Evolutionary conservation across 306 rosid genomes (phyloP).

Genomic region (Styphnolobium japonicum): DNA sequence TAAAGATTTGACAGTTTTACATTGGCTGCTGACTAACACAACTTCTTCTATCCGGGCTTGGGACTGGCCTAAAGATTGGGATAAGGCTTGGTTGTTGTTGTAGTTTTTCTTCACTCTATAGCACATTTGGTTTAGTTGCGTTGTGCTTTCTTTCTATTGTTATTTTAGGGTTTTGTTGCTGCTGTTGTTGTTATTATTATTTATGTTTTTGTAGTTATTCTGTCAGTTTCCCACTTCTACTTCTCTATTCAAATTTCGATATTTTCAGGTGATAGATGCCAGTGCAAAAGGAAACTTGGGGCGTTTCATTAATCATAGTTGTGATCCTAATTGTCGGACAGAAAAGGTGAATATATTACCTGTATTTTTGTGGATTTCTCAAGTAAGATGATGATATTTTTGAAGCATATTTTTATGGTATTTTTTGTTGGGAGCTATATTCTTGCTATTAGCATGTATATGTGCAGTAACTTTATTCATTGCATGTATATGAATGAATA

Average conservation of each 20-base stretch:
- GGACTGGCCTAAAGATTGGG: no score
- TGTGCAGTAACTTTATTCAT: background rate
- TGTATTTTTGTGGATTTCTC: background rate
- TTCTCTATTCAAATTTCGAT: slow-evolving; percentile 22
- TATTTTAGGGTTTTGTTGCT: background rate
- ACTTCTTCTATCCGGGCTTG: no score
- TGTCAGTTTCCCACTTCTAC: background rate
- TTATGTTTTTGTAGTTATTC: background rate
- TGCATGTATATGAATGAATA: background rate
- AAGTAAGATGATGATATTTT: background rate
- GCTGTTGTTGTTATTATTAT: background rate
- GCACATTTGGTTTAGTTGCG: background rate
- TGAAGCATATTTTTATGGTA: background rate
- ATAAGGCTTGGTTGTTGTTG: background rate
- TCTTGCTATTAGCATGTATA: background rate
- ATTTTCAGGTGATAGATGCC: slow-evolving; percentile 93
- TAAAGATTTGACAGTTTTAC: no score
- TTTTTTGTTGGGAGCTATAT: background rate
- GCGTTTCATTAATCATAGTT: slow-evolving; percentile 97
- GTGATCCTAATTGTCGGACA: slow-evolving; percentile 96
- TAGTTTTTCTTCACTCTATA: background rate
- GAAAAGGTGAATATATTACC: slow-evolving; percentile 66
- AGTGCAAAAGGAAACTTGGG: slow-evolving; percentile 99
- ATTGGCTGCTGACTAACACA: no score
- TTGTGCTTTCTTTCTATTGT: background rate